These are phyloP conservation scores for Aspergillus ostianus DNA, from an alignment of 495 filamentous ascomycete species.

Conservation along the genomic window DNA sequence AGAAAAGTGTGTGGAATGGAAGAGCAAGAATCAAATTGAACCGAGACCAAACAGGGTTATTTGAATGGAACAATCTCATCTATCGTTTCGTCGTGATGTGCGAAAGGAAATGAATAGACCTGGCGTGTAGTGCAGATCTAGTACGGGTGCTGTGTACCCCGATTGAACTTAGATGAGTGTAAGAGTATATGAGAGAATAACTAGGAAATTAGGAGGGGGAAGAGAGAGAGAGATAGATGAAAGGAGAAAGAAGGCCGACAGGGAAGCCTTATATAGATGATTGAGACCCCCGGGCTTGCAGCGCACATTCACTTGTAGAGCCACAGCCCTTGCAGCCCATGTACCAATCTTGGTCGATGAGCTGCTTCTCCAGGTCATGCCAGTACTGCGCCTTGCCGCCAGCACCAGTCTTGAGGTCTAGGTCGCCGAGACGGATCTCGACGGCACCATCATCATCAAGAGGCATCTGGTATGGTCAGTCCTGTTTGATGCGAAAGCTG, in stretches of 20 bases:
- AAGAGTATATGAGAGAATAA: not conserved
- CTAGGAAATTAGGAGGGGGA: not conserved
- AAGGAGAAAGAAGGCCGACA: not conserved
- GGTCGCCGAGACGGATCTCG: conserved; percentile 77
- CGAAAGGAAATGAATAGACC: not conserved
- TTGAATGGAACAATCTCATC: not conserved
- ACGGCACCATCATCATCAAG: conserved; percentile 41
- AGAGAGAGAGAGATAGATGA: not conserved
- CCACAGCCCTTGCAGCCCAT: conserved; percentile 36
- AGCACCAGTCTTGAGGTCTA: conserved; percentile 78
- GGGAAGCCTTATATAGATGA: not conserved
- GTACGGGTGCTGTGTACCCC: not conserved
- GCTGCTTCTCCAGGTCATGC: conserved; percentile 57
- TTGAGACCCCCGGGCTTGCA: conserved; percentile 22
- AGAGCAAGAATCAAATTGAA: not conserved
- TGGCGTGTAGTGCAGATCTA: not conserved
- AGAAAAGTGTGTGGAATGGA: not conserved
- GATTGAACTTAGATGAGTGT: not conserved
- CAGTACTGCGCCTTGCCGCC: conserved; percentile 72
- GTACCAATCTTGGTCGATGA: conserved; percentile 78
- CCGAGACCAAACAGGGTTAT: not conserved
- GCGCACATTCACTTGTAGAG: conserved; percentile 32
- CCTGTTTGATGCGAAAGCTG: conserved; percentile 4
- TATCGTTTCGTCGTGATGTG: not conserved
- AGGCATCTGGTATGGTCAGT: conserved; percentile 22